These are phyloP conservation scores for Blastocystis sp. DNA, from an alignment of 352 stramenopile genomes.

Conservation along the genomic window DNA sequence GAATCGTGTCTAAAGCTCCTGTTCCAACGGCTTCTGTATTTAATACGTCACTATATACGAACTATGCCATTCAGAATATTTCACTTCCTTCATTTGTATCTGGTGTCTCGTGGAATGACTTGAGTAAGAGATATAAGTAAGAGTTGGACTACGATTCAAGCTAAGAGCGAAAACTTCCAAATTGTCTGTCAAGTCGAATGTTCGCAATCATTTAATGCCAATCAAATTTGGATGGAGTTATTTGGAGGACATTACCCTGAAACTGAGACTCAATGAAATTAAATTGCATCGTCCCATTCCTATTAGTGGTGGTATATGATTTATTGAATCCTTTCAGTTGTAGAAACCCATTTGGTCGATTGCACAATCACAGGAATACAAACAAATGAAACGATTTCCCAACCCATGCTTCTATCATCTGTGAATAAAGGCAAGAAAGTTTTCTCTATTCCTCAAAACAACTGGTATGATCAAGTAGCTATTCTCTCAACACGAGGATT, in stretches of 20 bases:
- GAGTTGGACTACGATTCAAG: too few species aligned
- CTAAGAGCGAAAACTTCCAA: too few species aligned
- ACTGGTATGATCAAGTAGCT: conserved; percentile 16
- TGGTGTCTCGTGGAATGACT: not conserved
- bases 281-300: not conserved
- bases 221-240: not conserved
- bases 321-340: not conserved
- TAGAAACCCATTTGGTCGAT: not conserved
- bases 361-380: not conserved
- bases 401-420: not conserved
- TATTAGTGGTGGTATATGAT: not conserved
- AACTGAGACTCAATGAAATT: not conserved
- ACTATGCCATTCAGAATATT: too few species aligned
- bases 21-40: too few species aligned
- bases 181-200: too few species aligned
- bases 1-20: too few species aligned
- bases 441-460: not conserved
- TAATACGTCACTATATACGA: too few species aligned
- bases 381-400: not conserved
- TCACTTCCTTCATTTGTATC: not conserved
- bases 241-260: not conserved
- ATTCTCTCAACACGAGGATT: conserved; percentile 14
- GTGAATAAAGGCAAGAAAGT: not conserved
- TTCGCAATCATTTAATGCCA: not conserved
- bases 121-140: not conserved